Base-by-base conservation (phyloP, 2,329 filamentous ascomycete species). In the Sporothrix schenckii region DNA sequence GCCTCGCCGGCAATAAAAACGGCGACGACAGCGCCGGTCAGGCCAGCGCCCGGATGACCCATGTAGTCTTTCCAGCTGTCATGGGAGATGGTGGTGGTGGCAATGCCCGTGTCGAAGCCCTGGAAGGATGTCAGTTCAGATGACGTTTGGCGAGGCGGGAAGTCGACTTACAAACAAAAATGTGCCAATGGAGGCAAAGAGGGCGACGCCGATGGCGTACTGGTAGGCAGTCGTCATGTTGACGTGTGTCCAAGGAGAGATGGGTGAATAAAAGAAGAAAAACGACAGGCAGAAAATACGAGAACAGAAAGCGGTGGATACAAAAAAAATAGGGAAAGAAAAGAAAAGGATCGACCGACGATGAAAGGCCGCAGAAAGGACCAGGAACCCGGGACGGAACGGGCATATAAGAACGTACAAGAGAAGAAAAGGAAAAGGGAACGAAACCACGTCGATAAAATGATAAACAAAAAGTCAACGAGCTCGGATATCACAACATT, bases 1-100 rank as follows among this genome's bases (percentile, higher is more conserved):
- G 85, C 85, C 76, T 88, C 86, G 44, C 86, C 86, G 5, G 86
- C 86, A 71, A 88, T 87, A 73, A 88, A 88, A 1, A 87, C 83
- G 4, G 86, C 81, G 4, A 87, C 85, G 2, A 84, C 83, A 30
- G 84, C 83, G 69, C 86, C 86, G 1, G 85, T 88, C n/a, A 88
- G 76, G 4, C 82, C 85, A 73, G 84, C 80, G 3, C 83, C 85
- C 2, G 86, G 86, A 63, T 85, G 76, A 14, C 80, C 69, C 86
- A 88, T 88, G 76, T 88, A 88, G 56, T 85, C 80, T 61, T 85
- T 83, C 86, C 86, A 88, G 75, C 85, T 87, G 74, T 85, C 75
- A 75, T 88, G 86, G 4, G 86, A 85, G 70, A 88, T 88, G 24
- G 86, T 83, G 84, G 67, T 69, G 2, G 61, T 61, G 10, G 58